phyloP scores from a whole-genome alignment of 768 basidiomycete genomes.

The Nidula microcarpa region DNA sequence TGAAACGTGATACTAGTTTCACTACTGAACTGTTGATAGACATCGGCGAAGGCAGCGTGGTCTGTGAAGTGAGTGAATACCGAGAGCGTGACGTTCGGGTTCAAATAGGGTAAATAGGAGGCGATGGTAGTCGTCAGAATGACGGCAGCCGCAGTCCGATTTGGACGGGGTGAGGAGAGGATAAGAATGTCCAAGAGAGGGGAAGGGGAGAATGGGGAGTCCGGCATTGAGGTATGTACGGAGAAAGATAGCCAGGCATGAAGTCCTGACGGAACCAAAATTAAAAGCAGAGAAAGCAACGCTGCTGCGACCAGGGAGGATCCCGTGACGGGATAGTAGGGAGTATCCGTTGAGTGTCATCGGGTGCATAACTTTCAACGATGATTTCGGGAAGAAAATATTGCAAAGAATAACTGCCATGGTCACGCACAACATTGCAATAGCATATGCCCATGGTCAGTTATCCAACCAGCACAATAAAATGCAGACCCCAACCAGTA shows the following conservation, averaged over 20 bases:
- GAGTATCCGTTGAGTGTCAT: neutral
- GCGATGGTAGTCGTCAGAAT: conserved; percentile 31
- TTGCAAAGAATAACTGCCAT: conserved; percentile 12
- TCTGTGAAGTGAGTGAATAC: conserved; percentile 33
- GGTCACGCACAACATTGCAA: conserved; percentile 19
- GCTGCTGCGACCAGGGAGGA: conserved; percentile 10
- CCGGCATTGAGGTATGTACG: conserved; percentile 9
- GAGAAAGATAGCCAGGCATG: neutral
- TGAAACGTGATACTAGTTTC: conserved; percentile 19
- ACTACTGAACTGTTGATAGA: conserved; percentile 15
- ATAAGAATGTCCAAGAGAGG: conserved; percentile 37
- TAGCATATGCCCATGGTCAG: conserved; percentile 35
- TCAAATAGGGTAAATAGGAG: conserved; percentile 30
- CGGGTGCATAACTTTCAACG: neutral
- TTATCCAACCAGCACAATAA: conserved; percentile 22
- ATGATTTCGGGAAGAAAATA: neutral
- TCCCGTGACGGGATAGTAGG: too few species aligned
- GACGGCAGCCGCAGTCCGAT: conserved; percentile 18
- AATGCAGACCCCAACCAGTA: conserved; percentile 7
- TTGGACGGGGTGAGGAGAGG: conserved; percentile 34
- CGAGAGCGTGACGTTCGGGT: conserved; percentile 24
- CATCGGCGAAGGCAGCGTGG: conserved; percentile 26
- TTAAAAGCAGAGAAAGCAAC: conserved; percentile 12
- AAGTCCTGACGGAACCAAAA: conserved; percentile 9
- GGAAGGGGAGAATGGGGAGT: conserved; percentile 11